Evolutionary conservation across 495 filamentous ascomycete species (phyloP).

Genomic region (Neurospora africana): DNA sequence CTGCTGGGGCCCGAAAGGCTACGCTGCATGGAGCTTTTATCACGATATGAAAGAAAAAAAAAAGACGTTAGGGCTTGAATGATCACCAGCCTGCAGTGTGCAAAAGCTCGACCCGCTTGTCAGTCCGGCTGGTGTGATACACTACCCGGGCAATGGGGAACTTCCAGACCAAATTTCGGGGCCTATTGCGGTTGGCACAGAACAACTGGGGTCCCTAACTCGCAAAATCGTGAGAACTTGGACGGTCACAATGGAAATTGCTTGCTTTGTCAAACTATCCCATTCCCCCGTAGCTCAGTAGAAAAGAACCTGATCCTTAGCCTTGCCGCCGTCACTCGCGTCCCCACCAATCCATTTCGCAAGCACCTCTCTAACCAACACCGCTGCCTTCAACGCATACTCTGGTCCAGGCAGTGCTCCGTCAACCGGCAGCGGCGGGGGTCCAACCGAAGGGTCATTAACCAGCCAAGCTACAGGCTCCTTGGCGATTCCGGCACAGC

Average conservation of each 20-base stretch:
- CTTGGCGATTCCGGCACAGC: background rate
- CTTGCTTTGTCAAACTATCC: too few species aligned
- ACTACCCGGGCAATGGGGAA: background rate
- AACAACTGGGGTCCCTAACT: background rate
- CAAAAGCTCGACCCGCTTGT: background rate
- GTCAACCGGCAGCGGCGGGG: background rate
- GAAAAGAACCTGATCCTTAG: background rate
- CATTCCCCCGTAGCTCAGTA: background rate
- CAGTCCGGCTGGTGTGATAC: background rate
- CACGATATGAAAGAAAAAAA: background rate
- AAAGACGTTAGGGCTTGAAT: background rate
- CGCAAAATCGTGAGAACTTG: background rate
- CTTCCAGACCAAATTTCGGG: background rate
- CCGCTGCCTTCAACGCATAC: background rate
- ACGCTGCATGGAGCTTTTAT: slow-evolving; percentile 10
- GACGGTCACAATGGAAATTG: background rate
- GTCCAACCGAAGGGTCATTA: background rate
- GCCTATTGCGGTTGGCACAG: background rate
- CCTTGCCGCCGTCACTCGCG: background rate
- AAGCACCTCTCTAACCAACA: background rate
- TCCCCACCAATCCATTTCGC: background rate
- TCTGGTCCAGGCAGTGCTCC: background rate
- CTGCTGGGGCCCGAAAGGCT: background rate
- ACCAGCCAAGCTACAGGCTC: background rate
- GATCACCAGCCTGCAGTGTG: background rate